Percentiles rank a stretch among this genome's conserved stretches.
Conservation (phyloP, 1,139 yeast species). For the Sugiyamaella pinicola region DNA sequence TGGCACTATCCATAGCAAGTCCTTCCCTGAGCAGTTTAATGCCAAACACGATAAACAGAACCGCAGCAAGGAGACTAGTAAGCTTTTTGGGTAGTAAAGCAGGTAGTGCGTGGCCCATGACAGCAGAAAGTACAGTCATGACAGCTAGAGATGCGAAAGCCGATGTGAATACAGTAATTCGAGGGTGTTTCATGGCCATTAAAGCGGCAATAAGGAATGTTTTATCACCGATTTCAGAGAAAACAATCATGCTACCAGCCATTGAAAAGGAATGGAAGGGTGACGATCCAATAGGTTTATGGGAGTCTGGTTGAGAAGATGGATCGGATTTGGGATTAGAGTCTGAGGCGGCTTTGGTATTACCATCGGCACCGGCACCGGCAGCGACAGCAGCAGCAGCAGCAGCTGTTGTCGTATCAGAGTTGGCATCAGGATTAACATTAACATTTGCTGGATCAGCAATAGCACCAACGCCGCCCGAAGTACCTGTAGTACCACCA, state of each 20-base stretch:
- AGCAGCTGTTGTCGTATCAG: neutral
- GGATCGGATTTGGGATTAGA: neutral
- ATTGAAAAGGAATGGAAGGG: conserved; percentile 40
- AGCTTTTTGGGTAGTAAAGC: conserved; percentile 74
- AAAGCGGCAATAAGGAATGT: conserved; percentile 95
- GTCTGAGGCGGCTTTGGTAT: neutral
- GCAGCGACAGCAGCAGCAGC: neutral
- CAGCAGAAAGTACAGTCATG: conserved; percentile 89
- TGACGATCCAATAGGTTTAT: conserved; percentile 2
- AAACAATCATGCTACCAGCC: conserved; percentile 68
- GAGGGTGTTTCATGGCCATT: conserved; percentile 94
- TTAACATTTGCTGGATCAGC: conserved; percentile 2
- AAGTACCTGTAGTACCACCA: conserved; percentile 1
- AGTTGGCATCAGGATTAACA: neutral
- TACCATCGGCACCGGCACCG: neutral
- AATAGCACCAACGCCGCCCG: conserved; percentile 14
- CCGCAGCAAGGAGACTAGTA: conserved; percentile 81
- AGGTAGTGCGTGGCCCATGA: conserved; percentile 91
- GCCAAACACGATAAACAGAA: conserved; percentile 82
- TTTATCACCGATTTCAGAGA: conserved; percentile 95
- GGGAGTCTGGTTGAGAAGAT: neutral
- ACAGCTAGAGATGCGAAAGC: conserved; percentile 84
- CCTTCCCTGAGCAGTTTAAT: conserved; percentile 78
- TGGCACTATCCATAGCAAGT: conserved; percentile 70
- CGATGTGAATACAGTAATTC: conserved; percentile 79